Evolutionary conservation across 371 early-diverging fungal species (phyloP).

Genomic region (Umbelopsis sp.): DNA sequence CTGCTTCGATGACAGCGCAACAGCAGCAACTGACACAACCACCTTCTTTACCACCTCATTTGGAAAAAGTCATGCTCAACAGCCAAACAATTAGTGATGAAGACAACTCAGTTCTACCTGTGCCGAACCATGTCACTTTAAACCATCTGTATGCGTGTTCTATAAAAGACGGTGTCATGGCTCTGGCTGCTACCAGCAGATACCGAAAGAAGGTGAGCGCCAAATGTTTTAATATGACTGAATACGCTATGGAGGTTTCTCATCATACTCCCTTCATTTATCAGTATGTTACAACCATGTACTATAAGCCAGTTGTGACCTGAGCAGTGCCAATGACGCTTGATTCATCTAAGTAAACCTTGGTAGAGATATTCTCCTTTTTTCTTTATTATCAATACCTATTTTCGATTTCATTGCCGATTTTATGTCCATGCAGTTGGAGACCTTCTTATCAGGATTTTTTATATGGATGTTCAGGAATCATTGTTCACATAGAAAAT

Average conservation of each 20-base stretch:
- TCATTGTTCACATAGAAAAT: no score
- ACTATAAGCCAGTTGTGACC: conserved; percentile 72
- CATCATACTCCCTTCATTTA: not conserved
- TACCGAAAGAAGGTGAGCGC: conserved; percentile 81
- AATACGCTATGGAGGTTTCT: not conserved
- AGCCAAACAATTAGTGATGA: conserved; percentile 66
- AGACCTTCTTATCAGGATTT: no score
- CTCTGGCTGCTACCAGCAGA: conserved; percentile 84
- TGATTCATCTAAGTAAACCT: not conserved
- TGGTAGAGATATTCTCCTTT: not conserved
- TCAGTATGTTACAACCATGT: conserved; percentile 81
- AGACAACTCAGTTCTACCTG: conserved; percentile 81
- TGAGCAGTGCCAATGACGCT: not conserved
- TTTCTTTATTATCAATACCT: not conserved
- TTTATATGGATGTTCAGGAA: no score
- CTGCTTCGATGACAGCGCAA: conserved; percentile 20
- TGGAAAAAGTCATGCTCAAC: conserved; percentile 90
- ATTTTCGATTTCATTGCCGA: not conserved
- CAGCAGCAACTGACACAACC: conserved; percentile 64
- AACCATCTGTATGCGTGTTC: conserved; percentile 96
- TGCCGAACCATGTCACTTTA: conserved; percentile 92
- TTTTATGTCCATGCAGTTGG: not conserved
- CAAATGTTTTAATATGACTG: not conserved
- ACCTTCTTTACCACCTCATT: conserved; percentile 88
- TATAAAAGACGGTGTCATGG: conserved; percentile 96